These are phyloP conservation scores for Globisporangium megalacanthum DNA, from an alignment of 352 stramenopile species.

Conservation along the genomic window DNA sequence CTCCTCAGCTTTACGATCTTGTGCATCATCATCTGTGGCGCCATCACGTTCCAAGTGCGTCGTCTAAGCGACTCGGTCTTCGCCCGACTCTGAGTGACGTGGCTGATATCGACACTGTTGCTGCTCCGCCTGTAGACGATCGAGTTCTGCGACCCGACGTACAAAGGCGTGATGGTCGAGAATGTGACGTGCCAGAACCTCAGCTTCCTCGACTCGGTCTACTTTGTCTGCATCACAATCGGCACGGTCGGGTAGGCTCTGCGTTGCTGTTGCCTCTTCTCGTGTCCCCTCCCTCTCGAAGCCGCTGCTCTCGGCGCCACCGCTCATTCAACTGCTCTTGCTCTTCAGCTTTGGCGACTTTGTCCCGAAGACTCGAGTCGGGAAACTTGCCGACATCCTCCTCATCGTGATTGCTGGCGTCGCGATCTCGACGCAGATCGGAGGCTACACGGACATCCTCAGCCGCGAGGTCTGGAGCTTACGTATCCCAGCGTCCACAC, in stretches of 20 bases:
- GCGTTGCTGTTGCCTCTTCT: background rate
- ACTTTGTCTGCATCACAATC: conserved; percentile 85
- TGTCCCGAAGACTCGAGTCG: conserved; percentile 49
- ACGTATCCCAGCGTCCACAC: no score
- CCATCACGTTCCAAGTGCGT: conserved; percentile 48
- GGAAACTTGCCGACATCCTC: conserved; percentile 62
- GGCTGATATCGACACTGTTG: background rate
- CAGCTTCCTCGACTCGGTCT: conserved; percentile 72
- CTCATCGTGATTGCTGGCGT: conserved; percentile 68
- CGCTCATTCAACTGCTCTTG: no score
- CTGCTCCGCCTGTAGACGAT: conserved; percentile 30
- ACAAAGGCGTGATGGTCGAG: conserved; percentile 8
- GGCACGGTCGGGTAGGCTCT: conserved; percentile 59
- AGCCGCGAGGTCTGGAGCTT: conserved; percentile 42
- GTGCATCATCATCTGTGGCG: conserved; percentile 62
- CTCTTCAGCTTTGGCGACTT: conserved; percentile 53
- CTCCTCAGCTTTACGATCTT: conserved; percentile 48
- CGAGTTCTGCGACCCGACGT: conserved; percentile 46
- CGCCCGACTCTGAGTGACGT: no score
- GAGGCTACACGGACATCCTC: conserved; percentile 59
- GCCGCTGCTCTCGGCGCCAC: no score
- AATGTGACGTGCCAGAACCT: conserved; percentile 53
- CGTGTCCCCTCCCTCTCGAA: no score
- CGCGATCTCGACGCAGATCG: conserved; percentile 66
- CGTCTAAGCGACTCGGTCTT: no score